Evolutionary conservation across 345 rosid genomes (phyloP), one percentile per base, ranked within the genome.

Genomic region (Isatis tinctoria): DNA sequence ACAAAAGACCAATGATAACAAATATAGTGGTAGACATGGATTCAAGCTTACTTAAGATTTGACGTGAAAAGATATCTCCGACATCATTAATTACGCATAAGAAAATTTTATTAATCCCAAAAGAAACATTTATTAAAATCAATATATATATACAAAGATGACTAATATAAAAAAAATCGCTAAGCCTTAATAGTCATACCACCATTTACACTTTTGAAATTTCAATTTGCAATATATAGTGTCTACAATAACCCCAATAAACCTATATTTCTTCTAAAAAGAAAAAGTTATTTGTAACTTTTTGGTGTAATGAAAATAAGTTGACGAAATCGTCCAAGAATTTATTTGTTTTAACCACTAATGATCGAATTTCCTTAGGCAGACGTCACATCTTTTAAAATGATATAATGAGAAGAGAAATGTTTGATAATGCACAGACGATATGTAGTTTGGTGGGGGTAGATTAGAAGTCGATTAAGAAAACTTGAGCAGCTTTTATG

Each of bases 381-480:
- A 16, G 32, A 27, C 40, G 61, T 48, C 14, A 37, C 32, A 60
- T 17, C 60, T 27, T 51, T 40, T 4, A 18, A 65, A 26, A 51
- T 73, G 30, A 65, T 28, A 44, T 9, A 45, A 16, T 43, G 67
- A 36, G 35, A 47, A 35, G 20, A 54, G 27, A 3, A 24, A 24
- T 28, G 45, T 32, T 37, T 36, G 53, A 16, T 35, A 37, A 18
- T 67, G 33, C 13, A 18, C 3, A 41, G 48, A 60, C 64, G 69
- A 45, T 60, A 54, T 32, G 44, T 40, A 75, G 74, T 75, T 68
- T 75, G 74, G 74, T 62, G 74, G 47, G 26, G 67, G 73, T 68
- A 68, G 79, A 32, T 75, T 32, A 32, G 69, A 75, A 68, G 35
- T 16, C 32, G 37, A 32, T 40, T 41, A 30, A 28, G 37, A 41